Conservation (phyloP, 768 basidiomycete genomes). For the Termitomyces heimii region DNA sequence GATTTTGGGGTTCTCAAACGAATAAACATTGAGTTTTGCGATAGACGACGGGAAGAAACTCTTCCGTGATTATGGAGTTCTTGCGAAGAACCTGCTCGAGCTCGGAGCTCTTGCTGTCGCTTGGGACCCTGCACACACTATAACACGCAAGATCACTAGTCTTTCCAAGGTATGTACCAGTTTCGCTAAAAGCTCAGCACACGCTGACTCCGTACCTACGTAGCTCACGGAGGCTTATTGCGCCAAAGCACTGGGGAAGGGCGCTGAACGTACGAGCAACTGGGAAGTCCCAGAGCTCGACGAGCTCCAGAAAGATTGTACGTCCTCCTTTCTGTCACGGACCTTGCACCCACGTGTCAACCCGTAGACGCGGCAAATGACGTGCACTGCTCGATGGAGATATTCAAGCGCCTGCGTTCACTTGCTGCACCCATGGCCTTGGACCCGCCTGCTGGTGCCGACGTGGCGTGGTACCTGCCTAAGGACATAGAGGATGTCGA, state of each 20-base stretch:
- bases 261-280: slow-evolving; percentile 22
- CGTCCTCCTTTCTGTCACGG: not conserved
- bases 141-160: slow-evolving; percentile 22
- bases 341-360: not conserved
- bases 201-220: not conserved
- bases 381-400: slow-evolving; percentile 26
- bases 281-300: slow-evolving; percentile 25
- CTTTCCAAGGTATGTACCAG: slow-evolving; percentile 24
- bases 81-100: slow-evolving; percentile 27
- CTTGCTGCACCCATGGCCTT: slow-evolving; percentile 13
- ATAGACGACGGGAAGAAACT: slow-evolving; percentile 32
- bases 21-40: not conserved
- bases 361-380: slow-evolving; percentile 34
- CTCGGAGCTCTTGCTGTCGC: slow-evolving; percentile 25
- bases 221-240: slow-evolving; percentile 28
- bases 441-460: not conserved
- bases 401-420: slow-evolving; percentile 22
- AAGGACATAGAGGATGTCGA: not conserved
- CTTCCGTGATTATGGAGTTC: slow-evolving; percentile 32
- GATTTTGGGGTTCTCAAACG: not conserved
- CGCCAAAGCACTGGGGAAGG: slow-evolving; percentile 24
- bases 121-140: slow-evolving; percentile 20
- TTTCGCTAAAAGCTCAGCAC: not conserved
- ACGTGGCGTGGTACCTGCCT: not conserved
- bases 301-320: slow-evolving; percentile 23